Evolutionary conservation across 108 stramenopile genomes (phyloP).

Genomic region (Cyclotella sp.): DNA sequence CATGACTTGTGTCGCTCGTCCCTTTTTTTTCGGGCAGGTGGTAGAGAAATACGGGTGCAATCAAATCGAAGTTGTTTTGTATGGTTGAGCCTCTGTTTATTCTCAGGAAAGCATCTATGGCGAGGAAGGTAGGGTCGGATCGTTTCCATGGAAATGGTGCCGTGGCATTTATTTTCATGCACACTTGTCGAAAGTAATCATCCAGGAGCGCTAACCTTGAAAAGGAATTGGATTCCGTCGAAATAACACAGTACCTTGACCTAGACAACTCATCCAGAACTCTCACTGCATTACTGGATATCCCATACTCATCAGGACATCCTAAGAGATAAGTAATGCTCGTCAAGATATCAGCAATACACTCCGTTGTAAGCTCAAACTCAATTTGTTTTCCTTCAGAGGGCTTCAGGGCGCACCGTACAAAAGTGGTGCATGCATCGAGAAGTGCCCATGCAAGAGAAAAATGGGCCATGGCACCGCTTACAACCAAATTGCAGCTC

Average conservation of each 20-base stretch:
- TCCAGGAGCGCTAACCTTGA: constrained; percentile 23
- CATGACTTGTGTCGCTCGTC: not conserved
- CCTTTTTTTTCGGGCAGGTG: constrained; percentile 30
- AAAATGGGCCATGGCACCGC: constrained; percentile 20
- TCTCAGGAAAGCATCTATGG: constrained; percentile 34
- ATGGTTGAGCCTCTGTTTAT: constrained; percentile 33
- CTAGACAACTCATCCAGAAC: constrained; percentile 29
- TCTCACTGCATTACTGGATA: constrained; percentile 19
- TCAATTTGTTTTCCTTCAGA: constrained; percentile 11
- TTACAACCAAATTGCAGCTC: constrained; percentile 10
- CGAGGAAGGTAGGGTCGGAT: constrained; percentile 30
- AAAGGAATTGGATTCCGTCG: not conserved
- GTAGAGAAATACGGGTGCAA: constrained; percentile 41
- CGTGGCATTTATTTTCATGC: constrained; percentile 14
- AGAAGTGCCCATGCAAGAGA: constrained; percentile 43
- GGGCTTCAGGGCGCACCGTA: constrained; percentile 14
- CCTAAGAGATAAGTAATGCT: constrained; percentile 39
- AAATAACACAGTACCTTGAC: not conserved
- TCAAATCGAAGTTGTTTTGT: constrained; percentile 41
- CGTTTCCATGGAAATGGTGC: constrained; percentile 49
- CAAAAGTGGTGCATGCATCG: constrained; percentile 35
- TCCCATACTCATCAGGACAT: constrained; percentile 25
- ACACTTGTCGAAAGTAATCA: constrained; percentile 34
- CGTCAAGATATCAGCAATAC: constrained; percentile 21
- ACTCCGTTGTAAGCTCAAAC: constrained; percentile 11